phyloP scores from a whole-genome alignment of 2,329 filamentous ascomycete species.

The Teratosphaeria epicoccoides region DNA sequence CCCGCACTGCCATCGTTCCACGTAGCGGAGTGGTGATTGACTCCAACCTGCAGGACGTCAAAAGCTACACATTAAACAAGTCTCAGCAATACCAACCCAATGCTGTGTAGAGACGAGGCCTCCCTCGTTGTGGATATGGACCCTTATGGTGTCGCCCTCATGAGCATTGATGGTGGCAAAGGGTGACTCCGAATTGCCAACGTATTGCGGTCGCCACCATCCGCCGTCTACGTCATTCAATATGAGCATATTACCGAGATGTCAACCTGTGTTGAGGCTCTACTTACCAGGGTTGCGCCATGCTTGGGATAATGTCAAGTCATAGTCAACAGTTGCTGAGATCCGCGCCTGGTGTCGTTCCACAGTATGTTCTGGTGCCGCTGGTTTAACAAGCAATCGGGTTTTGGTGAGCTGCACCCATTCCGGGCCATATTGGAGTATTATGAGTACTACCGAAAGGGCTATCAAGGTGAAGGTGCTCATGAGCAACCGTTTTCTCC shows the following conservation, averaged over 20 bases:
- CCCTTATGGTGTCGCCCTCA: background rate
- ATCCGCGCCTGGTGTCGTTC: background rate
- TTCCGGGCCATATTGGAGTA: background rate
- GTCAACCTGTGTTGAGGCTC: no score
- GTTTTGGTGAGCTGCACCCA: background rate
- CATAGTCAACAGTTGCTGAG: background rate
- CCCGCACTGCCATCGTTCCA: background rate
- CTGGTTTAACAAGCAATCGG: background rate
- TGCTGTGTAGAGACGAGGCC: background rate
- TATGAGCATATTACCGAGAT: background rate
- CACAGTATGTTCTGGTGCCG: background rate
- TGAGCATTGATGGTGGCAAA: background rate
- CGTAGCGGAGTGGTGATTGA: background rate
- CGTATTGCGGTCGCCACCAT: background rate
- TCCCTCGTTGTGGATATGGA: background rate
- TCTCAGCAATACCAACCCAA: background rate
- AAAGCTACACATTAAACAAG: background rate
- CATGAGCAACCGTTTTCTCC: background rate
- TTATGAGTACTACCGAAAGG: background rate
- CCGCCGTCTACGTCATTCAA: background rate
- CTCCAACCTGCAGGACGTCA: background rate
- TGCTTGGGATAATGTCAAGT: background rate
- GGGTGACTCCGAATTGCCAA: background rate
- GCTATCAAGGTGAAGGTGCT: background rate
- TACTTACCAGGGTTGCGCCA: background rate